These are phyloP conservation scores for Eucalyptus decipiens DNA, from an alignment of 345 rosid genomes.

Conservation along the genomic window DNA sequence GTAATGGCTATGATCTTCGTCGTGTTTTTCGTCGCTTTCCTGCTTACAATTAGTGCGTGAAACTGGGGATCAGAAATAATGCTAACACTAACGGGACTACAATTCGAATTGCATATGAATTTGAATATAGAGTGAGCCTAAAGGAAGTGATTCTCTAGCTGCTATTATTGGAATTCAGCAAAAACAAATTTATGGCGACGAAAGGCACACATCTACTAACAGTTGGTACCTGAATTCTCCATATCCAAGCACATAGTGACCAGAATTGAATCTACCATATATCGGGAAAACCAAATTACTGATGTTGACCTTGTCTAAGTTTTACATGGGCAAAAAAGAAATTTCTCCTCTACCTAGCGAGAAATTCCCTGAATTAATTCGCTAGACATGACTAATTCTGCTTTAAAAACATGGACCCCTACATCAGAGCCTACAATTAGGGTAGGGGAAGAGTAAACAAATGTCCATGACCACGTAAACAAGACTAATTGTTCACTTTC, in stretches of 20 bases:
- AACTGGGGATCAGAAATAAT: background rate
- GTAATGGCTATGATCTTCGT: background rate
- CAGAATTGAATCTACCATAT: background rate
- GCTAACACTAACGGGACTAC: background rate
- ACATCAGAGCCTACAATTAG: background rate
- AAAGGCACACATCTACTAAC: background rate
- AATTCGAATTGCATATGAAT: background rate
- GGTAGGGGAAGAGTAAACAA: background rate
- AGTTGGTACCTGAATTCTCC: background rate
- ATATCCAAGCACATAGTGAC: background rate
- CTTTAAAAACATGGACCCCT: background rate
- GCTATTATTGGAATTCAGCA: background rate
- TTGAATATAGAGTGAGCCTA: background rate
- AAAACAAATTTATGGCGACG: background rate
- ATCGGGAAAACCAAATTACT: background rate
- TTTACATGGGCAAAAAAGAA: background rate
- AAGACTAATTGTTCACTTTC: background rate
- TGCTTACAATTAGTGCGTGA: background rate
- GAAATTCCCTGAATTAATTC: background rate
- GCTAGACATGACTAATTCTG: background rate
- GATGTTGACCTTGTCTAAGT: background rate
- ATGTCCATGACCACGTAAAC: background rate
- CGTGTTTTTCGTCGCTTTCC: conserved; percentile 3
- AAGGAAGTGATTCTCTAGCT: background rate
- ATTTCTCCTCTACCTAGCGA: background rate